These are phyloP conservation scores for Coelastrella sp. DNA, from an alignment of 139 green algal species.

Conservation along the genomic window DNA sequence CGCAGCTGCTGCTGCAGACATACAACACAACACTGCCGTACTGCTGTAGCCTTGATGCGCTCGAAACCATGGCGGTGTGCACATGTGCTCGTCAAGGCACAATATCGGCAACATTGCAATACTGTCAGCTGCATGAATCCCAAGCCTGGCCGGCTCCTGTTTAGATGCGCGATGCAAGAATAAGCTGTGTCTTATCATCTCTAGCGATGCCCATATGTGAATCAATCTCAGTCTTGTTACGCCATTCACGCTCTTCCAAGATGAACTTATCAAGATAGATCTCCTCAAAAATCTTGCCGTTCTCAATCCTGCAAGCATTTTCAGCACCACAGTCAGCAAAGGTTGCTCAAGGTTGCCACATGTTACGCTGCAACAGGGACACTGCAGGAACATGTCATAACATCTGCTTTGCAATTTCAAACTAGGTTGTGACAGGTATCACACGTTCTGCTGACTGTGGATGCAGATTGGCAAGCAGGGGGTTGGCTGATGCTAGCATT, in stretches of 20 bases:
- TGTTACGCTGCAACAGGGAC: too few species aligned
- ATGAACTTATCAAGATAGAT: conserved; percentile 38
- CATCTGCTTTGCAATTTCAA: too few species aligned
- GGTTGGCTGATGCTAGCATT: too few species aligned
- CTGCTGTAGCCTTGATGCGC: too few species aligned
- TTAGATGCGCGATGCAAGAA: conserved; percentile 30
- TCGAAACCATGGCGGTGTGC: too few species aligned
- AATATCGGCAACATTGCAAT: neutral
- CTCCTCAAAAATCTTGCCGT: conserved; percentile 66
- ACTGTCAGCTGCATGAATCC: neutral
- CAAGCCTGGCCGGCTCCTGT: neutral
- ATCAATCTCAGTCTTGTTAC: conserved; percentile 45
- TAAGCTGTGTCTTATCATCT: conserved; percentile 45
- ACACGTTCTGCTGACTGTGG: too few species aligned
- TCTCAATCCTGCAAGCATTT: conserved; percentile 32
- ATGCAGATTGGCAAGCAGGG: too few species aligned
- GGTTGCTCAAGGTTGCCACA: neutral
- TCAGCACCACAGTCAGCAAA: neutral
- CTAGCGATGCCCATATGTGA: conserved; percentile 51
- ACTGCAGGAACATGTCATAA: too few species aligned
- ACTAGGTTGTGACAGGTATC: too few species aligned
- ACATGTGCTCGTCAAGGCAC: too few species aligned
- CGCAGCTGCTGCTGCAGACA: too few species aligned
- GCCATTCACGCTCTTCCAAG: conserved; percentile 47
- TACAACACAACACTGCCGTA: too few species aligned